These are phyloP conservation scores for Dactylella cylindrospora DNA, from an alignment of 2,329 filamentous ascomycete species.

Conservation along the genomic window DNA sequence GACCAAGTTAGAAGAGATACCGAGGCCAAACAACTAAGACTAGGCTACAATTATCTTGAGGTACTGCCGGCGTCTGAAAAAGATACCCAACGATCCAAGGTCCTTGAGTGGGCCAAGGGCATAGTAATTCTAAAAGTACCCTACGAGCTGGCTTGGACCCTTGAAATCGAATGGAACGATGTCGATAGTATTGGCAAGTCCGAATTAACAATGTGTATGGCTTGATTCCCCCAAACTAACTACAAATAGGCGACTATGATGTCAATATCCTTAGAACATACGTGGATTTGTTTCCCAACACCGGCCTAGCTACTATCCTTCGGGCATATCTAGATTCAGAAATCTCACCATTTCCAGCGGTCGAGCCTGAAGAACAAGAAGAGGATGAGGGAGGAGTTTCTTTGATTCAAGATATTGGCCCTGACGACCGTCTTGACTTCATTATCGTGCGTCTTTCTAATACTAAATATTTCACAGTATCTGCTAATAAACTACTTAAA, in stretches of 20 bases:
- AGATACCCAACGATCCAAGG: constrained; percentile 67
- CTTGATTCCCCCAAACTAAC: too few relatives aligned
- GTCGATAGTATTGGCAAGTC: constrained; percentile 63
- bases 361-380: constrained; percentile 50
- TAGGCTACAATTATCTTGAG: constrained; percentile 75
- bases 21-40: constrained; percentile 83
- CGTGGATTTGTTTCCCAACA: constrained; percentile 77
- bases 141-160: constrained; percentile 85
- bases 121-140: constrained; percentile 97
- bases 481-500: constrained; percentile 6
- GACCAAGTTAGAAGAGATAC: constrained; percentile 80
- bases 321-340: constrained; percentile 79
- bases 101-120: constrained; percentile 75
- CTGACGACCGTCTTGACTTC: constrained; percentile 47
- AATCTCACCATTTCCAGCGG: constrained; percentile 73
- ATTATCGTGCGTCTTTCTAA: constrained; percentile 46
- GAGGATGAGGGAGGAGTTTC: constrained; percentile 60
- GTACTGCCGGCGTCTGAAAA: constrained; percentile 71
- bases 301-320: constrained; percentile 78
- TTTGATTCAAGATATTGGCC: constrained; percentile 63
- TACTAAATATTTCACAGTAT: background rate
- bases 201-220: too few relatives aligned
- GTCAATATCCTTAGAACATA: constrained; percentile 76
- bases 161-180: constrained; percentile 87
- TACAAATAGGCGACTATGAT: constrained; percentile 65